Percentiles rank a stretch among this genome's conserved stretches.
phyloP scores from a whole-genome alignment of 2,329 filamentous ascomycete genomes.

The Cercospora sp. region DNA sequence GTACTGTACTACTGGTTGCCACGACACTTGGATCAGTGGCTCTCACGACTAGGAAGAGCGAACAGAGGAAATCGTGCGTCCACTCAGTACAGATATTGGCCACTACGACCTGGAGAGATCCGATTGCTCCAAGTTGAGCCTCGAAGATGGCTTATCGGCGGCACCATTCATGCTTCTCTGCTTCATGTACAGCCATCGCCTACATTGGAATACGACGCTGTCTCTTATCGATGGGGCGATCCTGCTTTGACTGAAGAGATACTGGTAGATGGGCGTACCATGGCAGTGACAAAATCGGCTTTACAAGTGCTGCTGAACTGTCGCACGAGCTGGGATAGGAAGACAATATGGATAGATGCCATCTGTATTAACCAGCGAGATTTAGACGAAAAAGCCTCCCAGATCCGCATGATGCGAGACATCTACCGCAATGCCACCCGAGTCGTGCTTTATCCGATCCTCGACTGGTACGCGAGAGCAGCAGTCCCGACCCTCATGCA shows the following conservation, averaged over 20 bases:
- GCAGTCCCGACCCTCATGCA: not conserved
- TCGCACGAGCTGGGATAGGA: conserved; percentile 22
- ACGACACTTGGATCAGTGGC: not conserved
- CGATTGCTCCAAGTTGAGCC: not conserved
- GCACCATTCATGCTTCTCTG: not conserved
- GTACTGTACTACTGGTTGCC: not conserved
- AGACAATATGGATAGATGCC: conserved; percentile 15
- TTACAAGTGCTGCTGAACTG: conserved; percentile 28
- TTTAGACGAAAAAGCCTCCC: conserved; percentile 32
- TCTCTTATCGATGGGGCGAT: conserved; percentile 36
- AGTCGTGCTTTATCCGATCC: not conserved
- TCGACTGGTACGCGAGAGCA: not conserved
- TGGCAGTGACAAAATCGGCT: conserved; percentile 27
- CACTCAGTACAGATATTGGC: not conserved
- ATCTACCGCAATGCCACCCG: conserved; percentile 26
- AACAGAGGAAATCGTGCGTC: not conserved
- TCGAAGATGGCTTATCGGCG: not conserved
- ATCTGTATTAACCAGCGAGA: conserved; percentile 37
- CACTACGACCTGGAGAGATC: not conserved
- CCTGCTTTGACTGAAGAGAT: not conserved
- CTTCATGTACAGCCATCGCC: not conserved
- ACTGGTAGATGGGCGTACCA: conserved; percentile 20
- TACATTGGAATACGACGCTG: conserved; percentile 32
- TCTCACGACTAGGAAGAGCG: not conserved
- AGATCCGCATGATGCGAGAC: conserved; percentile 38